phyloP scores from a whole-genome alignment of 768 basidiomycete genomes.

The Suillus cothurnatus region DNA sequence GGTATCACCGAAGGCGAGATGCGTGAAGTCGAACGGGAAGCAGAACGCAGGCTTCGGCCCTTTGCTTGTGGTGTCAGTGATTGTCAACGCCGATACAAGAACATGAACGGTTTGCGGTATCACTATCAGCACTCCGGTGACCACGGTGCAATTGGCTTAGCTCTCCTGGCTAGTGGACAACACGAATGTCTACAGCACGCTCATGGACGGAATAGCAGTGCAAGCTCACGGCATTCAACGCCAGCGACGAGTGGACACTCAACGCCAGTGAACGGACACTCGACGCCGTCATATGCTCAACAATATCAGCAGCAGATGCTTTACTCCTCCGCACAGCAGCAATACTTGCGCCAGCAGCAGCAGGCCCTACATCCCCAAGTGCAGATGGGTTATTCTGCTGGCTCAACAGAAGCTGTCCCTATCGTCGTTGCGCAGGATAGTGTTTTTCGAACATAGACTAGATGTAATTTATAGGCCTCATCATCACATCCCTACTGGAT shows the following conservation, averaged over 20 bases:
- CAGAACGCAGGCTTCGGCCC: conserved; percentile 78
- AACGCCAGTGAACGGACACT: conserved; percentile 31
- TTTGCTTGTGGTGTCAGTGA: conserved; percentile 91
- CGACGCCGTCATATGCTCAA: conserved; percentile 35
- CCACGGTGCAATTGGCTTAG: conserved; percentile 88
- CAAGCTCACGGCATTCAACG: conserved; percentile 36
- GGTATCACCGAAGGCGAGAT: conserved; percentile 61
- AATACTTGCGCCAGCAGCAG: conserved; percentile 39
- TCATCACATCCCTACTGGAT: background rate
- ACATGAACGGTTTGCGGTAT: conserved; percentile 96
- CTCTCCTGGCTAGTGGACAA: conserved; percentile 76
- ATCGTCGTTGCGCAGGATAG: too few species aligned
- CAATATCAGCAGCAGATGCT: conserved; percentile 41
- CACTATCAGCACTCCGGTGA: conserved; percentile 98
- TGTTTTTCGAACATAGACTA: conserved; percentile 1
- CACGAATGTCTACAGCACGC: conserved; percentile 53
- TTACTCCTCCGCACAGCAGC: conserved; percentile 38
- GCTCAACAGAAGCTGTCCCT: background rate
- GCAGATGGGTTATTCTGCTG: conserved; percentile 24
- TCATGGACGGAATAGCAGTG: conserved; percentile 30
- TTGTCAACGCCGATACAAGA: conserved; percentile 90
- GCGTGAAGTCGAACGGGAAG: conserved; percentile 78
- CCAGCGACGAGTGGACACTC: conserved; percentile 34
- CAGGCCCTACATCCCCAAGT: conserved; percentile 34
- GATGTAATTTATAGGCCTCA: conserved; percentile 9